These are phyloP conservation scores for Dactylis glomerata DNA, from an alignment of 176 grass and related monocot genomes.

Conservation along the genomic window DNA sequence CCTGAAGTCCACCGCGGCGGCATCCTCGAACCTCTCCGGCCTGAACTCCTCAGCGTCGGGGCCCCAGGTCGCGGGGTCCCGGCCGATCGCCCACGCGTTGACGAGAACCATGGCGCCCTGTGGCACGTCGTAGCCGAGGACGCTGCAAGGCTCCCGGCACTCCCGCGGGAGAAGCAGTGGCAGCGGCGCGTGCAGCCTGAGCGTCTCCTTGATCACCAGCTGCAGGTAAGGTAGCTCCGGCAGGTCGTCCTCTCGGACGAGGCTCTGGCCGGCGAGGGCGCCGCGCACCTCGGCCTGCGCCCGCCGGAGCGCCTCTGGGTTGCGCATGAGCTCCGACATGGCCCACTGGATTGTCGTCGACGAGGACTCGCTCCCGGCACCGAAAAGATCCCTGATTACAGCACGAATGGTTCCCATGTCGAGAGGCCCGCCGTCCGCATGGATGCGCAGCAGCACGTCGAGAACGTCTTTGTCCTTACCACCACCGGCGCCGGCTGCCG, in stretches of 20 bases:
- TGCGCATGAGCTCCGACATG: slow-evolving; percentile 16
- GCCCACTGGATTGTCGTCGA: not conserved
- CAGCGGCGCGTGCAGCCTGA: not conserved
- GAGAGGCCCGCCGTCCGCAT: not conserved
- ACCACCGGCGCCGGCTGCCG: not conserved
- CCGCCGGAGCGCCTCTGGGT: not conserved
- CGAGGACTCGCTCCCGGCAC: not conserved
- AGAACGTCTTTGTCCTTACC: not conserved
- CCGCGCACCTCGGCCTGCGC: not conserved
- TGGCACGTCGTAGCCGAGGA: not conserved
- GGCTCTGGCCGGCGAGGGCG: not conserved
- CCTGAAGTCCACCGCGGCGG: not conserved
- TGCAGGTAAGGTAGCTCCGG: not conserved
- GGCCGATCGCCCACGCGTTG: not conserved
- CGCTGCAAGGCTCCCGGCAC: not conserved
- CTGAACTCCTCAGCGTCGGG: not conserved
- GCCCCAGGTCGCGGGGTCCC: not conserved
- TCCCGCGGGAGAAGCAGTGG: not conserved
- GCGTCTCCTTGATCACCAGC: slow-evolving; percentile 21
- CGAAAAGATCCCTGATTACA: not conserved
- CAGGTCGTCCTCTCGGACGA: not conserved
- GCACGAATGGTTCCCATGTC: not conserved
- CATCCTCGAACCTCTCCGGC: not conserved
- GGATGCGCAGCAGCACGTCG: not conserved
- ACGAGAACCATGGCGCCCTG: not conserved